Conservation (phyloP, 2,329 filamentous ascomycete species). For the Fusarium sp. region DNA sequence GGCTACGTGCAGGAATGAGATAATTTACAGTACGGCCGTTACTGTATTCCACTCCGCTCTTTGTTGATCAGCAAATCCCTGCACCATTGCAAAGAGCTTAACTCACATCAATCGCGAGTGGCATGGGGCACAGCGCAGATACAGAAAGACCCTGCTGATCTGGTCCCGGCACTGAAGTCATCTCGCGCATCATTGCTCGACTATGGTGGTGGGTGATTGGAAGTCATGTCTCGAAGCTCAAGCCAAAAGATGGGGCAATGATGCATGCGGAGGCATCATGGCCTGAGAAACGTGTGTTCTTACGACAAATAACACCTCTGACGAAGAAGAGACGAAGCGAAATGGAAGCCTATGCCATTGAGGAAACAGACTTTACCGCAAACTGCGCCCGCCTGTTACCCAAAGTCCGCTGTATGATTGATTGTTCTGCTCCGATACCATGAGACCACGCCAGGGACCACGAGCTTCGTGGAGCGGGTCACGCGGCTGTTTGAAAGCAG, state of each 20-base stretch:
- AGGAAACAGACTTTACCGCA: background rate
- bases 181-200: constrained; percentile 17
- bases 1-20: constrained; percentile 23
- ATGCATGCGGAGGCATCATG: constrained; percentile 22
- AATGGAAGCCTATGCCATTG: background rate
- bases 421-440: constrained; percentile 13
- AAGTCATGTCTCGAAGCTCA: constrained; percentile 4
- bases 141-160: constrained; percentile 41
- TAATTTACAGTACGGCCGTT: constrained; percentile 21
- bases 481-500: constrained; percentile 26
- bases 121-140: constrained; percentile 3
- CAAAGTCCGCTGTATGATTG: constrained; percentile 1
- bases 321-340: background rate
- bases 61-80: constrained; percentile 16
- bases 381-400: background rate
- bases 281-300: constrained; percentile 14
- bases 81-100: constrained; percentile 6
- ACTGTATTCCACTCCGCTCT: constrained; percentile 2
- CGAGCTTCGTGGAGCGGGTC: constrained; percentile 23
- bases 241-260: constrained; percentile 25
- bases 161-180: constrained; percentile 33
- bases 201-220: constrained; percentile 15
- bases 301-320: background rate
- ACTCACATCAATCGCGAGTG: constrained; percentile 4
- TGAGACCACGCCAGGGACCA: constrained; percentile 25